Evolutionary conservation across 441 rosid species (phyloP).

Genomic region (Geranium incanum): DNA sequence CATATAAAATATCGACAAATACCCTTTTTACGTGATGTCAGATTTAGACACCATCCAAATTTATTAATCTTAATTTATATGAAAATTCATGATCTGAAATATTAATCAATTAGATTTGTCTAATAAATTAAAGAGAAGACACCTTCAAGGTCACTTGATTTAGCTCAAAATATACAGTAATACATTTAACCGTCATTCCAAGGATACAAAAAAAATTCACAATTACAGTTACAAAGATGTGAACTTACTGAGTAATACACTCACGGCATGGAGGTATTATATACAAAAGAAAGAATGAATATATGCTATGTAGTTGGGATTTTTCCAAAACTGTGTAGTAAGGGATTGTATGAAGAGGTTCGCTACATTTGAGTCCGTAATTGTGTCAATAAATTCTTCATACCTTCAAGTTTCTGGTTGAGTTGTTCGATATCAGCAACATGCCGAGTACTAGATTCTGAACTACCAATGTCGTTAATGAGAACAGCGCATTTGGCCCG

Average conservation of each 20-base stretch:
- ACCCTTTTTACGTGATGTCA: too few relatives aligned
- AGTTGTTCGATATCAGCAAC: constrained; percentile 43
- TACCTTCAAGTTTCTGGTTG: constrained; percentile 50
- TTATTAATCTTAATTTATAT: too few relatives aligned
- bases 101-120: too few relatives aligned
- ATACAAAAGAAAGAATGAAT: constrained; percentile 3
- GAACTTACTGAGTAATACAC: neutral
- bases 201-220: neutral
- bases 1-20: too few relatives aligned
- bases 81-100: too few relatives aligned
- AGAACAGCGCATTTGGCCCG: constrained; percentile 56
- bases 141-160: neutral
- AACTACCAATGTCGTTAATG: constrained; percentile 27
- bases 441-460: constrained; percentile 35
- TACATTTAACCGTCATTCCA: neutral
- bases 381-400: constrained; percentile 57
- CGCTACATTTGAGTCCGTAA: constrained; percentile 50
- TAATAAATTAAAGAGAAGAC: too few relatives aligned
- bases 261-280: neutral
- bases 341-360: neutral
- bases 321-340: neutral
- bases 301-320: neutral
- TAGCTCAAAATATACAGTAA: neutral
- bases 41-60: too few relatives aligned
- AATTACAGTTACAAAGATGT: neutral